A percentile compares a stretch with the other conserved stretches of the same genome.
Evolutionary conservation across 345 rosid genomes (phyloP).

Genomic region (Brassica incana): DNA sequence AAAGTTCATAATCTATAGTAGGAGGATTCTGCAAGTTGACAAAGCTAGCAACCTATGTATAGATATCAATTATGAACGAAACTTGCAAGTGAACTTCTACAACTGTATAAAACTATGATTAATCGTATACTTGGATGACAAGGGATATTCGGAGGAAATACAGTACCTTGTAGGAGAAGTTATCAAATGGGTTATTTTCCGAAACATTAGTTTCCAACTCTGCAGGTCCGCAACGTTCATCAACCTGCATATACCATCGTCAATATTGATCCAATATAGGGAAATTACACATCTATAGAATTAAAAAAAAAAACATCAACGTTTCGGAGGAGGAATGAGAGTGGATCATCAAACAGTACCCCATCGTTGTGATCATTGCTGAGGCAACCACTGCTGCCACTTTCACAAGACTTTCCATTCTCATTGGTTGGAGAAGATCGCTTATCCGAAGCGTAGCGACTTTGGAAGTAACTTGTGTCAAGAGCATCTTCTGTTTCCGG

Average conservation of each 20-base stretch:
- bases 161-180: slow-evolving; percentile 91
- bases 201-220: slow-evolving; percentile 62
- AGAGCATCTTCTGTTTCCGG: slow-evolving; percentile 74
- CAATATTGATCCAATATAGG: slow-evolving; percentile 20
- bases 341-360: slow-evolving; percentile 44
- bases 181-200: slow-evolving; percentile 74
- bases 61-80: background rate
- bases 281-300: slow-evolving; percentile 17
- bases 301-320: background rate
- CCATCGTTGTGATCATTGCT: slow-evolving; percentile 76
- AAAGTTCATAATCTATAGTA: slow-evolving; percentile 12
- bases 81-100: slow-evolving; percentile 8
- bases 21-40: background rate
- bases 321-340: background rate
- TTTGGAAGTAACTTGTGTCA: slow-evolving; percentile 87
- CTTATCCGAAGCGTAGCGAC: slow-evolving; percentile 67
- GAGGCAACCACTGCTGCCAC: slow-evolving; percentile 67
- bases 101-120: slow-evolving; percentile 9
- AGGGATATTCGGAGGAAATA: slow-evolving; percentile 10
- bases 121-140: slow-evolving; percentile 5
- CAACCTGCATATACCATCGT: slow-evolving; percentile 58
- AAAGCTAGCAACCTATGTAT: slow-evolving; percentile 12
- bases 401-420: slow-evolving; percentile 72
- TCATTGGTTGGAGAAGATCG: slow-evolving; percentile 57
- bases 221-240: slow-evolving; percentile 57